Conservation (phyloP, 768 basidiomycete species). For the Mycena chlorophos region DNA sequence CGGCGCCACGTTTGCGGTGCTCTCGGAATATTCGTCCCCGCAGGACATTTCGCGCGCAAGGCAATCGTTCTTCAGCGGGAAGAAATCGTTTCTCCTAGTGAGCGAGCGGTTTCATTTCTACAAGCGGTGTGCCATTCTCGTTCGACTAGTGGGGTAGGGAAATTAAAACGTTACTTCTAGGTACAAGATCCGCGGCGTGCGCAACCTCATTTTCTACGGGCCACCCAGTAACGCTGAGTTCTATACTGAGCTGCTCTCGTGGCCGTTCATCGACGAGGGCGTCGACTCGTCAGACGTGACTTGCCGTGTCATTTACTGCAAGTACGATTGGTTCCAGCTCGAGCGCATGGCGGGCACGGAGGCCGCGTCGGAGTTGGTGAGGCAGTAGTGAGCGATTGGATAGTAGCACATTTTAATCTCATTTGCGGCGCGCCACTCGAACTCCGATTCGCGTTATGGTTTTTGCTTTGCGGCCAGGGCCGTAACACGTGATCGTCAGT, state of each 20-base stretch:
- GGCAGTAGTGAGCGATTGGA: too few species aligned
- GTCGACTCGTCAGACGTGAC: slow-evolving; percentile 88
- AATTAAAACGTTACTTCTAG: slow-evolving; percentile 48
- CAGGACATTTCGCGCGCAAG: slow-evolving; percentile 93
- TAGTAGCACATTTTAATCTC: too few species aligned
- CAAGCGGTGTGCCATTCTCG: slow-evolving; percentile 54
- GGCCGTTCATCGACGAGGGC: slow-evolving; percentile 86
- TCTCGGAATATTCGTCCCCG: slow-evolving; percentile 94
- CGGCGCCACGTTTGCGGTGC: slow-evolving; percentile 72
- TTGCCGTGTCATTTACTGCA: slow-evolving; percentile 77
- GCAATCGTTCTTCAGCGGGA: slow-evolving; percentile 87
- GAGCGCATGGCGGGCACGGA: slow-evolving; percentile 79
- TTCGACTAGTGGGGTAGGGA: neutral
- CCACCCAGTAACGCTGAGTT: slow-evolving; percentile 90
- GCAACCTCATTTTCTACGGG: slow-evolving; percentile 91
- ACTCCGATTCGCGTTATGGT: too few species aligned
- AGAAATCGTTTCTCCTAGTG: slow-evolving; percentile 82
- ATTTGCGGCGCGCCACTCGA: too few species aligned
- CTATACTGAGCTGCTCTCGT: slow-evolving; percentile 86
- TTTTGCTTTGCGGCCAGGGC: too few species aligned
- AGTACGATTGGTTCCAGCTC: slow-evolving; percentile 85
- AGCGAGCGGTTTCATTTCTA: slow-evolving; percentile 99
- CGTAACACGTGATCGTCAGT: too few species aligned
- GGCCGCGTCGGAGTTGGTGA: slow-evolving; percentile 44
- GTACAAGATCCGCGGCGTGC: slow-evolving; percentile 90